Evolutionary conservation across 176 grass and related monocot genomes (phyloP), one percentile per base, ranked within the genome.

Genomic region (maize (Zea mays)): DNA sequence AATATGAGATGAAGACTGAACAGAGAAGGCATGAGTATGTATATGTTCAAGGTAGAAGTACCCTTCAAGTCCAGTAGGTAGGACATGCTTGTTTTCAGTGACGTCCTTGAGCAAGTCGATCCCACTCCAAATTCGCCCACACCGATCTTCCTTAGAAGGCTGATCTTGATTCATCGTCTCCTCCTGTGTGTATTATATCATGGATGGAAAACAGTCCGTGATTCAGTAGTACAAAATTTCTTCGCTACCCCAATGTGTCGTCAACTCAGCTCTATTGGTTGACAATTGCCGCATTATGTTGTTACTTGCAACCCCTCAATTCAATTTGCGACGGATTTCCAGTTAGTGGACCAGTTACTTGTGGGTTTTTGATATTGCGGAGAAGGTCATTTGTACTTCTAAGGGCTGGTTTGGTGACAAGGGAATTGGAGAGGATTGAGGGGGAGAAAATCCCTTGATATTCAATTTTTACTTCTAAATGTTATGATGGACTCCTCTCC

Each of bases 61-160:
- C 85, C 85, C 61, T 79, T 87, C 43, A 62, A 83, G 51, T 12
- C 85, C 85, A 57, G 52, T 73, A 51, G 85, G 80, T 16, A 87
- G 69, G 62, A 87, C 60, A 43, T 43, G 61, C 9, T 79, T 83
- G n/a, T 40, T 67, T 79, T 83, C 80, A 5, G 75, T 58, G 16
- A 38, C 69, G 1, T 83, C 74, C 55, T 61, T 37, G 69, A 87
- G 80, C 62, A 87, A 44, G 42, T 83, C 74, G 69, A 62, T 79
- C 5, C 80, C 85, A 20, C 76, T 75, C 17, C 72, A 62, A 38
- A 63, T 21, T 6, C 7, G 19, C 2, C 39, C 0, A 39, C 77
- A 12, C 5, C 14, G 3, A 71, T 42, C 55, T 44, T 51, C 50
- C 2, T 0, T 54, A 1, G 6, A 43, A 57, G 21, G 33, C 4